A percentile compares a stretch with the other conserved stretches of the same genome.
These are phyloP conservation scores for Juglanconis sp. DNA, from an alignment of 2,329 filamentous ascomycete species.

Conservation along the genomic window DNA sequence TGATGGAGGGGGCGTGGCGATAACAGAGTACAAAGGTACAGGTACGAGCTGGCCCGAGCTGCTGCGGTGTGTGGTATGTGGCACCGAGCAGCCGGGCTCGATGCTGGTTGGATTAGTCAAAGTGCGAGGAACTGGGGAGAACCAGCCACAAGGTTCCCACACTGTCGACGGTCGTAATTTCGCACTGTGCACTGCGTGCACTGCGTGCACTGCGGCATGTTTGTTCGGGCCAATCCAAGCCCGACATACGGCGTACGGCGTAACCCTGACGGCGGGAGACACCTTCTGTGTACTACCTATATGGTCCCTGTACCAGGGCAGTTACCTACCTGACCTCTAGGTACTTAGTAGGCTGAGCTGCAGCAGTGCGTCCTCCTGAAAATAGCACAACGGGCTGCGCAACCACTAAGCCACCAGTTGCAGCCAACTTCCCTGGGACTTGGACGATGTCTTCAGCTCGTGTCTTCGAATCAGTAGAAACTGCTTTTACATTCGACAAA, in stretches of 20 bases:
- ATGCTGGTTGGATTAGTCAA: slow-evolving; percentile 18
- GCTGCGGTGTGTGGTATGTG: not conserved
- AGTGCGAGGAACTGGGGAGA: slow-evolving; percentile 4
- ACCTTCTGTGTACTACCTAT: too few relatives aligned
- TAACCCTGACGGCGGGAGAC: not conserved
- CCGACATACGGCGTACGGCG: not conserved
- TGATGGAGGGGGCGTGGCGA: slow-evolving; percentile 22
- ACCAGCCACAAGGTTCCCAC: slow-evolving; percentile 17
- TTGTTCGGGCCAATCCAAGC: not conserved
- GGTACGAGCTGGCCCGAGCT: not conserved
- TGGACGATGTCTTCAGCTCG: not conserved
- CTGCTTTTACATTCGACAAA: not conserved
- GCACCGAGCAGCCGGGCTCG: not conserved
- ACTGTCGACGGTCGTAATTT: slow-evolving; percentile 6
- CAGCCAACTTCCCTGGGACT: not conserved
- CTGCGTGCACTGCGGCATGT: not conserved
- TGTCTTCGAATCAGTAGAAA: not conserved
- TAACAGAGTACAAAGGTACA: slow-evolving; percentile 18
- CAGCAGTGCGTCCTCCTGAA: slow-evolving; percentile 10
- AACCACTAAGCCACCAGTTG: not conserved
- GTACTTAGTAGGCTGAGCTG: slow-evolving; percentile 4
- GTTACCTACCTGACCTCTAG: too few relatives aligned
- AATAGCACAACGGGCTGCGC: slow-evolving; percentile 15
- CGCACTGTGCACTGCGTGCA: slow-evolving; percentile 4
- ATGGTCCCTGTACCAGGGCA: too few relatives aligned